These are phyloP conservation scores for Rhizopus arrhizus DNA, from an alignment of 371 early-diverging fungal species.

Conservation along the genomic window DNA sequence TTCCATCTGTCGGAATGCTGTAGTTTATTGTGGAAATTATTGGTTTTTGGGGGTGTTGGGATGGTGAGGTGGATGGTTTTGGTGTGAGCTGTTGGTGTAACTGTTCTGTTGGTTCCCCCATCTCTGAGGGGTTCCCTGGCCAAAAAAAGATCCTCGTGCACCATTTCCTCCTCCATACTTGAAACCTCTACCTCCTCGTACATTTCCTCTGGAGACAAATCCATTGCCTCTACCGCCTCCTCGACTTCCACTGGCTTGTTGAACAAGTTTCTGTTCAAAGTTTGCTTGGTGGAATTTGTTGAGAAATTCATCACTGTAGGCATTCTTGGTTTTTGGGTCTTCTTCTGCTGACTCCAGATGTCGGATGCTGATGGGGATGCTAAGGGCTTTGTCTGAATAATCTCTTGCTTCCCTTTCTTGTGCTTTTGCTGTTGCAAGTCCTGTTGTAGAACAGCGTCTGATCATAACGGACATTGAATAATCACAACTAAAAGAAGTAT, in stretches of 20 bases:
- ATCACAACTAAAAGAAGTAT: no score
- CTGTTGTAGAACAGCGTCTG: no score
- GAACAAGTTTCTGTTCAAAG: no score
- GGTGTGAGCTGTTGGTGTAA: constrained; percentile 11
- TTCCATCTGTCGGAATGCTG: constrained; percentile 12
- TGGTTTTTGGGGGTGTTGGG: constrained; percentile 6
- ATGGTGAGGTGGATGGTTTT: not conserved
- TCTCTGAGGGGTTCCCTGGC: not conserved
- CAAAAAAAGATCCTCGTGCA: constrained; percentile 10
- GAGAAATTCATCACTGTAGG: no score
- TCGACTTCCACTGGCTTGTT: no score
- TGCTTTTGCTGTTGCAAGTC: constrained; percentile 6
- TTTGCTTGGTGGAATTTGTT: no score
- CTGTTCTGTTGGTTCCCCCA: not conserved
- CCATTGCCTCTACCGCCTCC: no score
- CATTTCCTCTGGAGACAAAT: no score
- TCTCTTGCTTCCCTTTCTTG: constrained; percentile 5
- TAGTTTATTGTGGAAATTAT: constrained; percentile 7
- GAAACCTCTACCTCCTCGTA: no score
- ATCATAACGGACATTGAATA: no score
- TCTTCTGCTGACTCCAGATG: not conserved
- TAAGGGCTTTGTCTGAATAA: not conserved
- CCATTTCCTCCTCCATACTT: not conserved
- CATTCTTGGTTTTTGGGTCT: no score
- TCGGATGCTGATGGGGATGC: constrained; percentile 5